A percentile compares a stretch with the other conserved stretches of the same genome.
These are phyloP conservation scores for Neurospora sp. DNA, from an alignment of 495 filamentous ascomycete species.

Conservation along the genomic window DNA sequence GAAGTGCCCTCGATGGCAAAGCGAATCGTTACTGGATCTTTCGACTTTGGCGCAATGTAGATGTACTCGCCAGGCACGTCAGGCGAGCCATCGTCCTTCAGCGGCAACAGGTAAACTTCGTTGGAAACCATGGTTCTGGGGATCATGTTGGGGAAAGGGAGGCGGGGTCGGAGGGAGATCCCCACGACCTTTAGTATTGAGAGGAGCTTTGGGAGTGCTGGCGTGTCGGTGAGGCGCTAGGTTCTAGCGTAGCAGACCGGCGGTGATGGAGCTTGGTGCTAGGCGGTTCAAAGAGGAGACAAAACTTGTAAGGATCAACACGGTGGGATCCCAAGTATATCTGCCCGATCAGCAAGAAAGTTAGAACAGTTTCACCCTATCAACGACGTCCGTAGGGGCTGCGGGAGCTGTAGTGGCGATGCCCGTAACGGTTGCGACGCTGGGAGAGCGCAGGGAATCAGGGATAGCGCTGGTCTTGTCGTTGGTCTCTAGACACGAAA, in stretches of 20 bases:
- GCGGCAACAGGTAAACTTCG: slow-evolving; percentile 74
- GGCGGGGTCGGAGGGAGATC: background rate
- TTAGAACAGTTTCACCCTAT: background rate
- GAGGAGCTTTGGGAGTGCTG: background rate
- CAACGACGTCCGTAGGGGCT: background rate
- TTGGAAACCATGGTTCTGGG: slow-evolving; percentile 44
- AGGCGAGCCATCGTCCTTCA: slow-evolving; percentile 87
- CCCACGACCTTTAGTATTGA: background rate
- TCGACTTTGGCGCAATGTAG: slow-evolving; percentile 69
- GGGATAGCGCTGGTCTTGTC: background rate
- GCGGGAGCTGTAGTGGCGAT: background rate
- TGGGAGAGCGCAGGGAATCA: background rate
- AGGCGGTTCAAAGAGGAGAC: slow-evolving; percentile 6
- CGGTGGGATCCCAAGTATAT: background rate
- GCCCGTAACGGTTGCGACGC: background rate
- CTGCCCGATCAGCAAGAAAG: background rate
- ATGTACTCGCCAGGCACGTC: slow-evolving; percentile 85
- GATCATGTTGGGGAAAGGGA: slow-evolving; percentile 26
- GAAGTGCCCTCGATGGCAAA: slow-evolving; percentile 95
- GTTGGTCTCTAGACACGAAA: background rate
- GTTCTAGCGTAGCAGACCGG: background rate
- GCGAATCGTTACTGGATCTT: slow-evolving; percentile 65
- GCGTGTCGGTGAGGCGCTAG: background rate
- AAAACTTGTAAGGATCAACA: background rate
- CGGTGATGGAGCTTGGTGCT: background rate